Percentiles rank a stretch among this genome's conserved stretches.
Conservation (phyloP, 331 rosid genomes). For the Rhamnella rubrinervis region DNA sequence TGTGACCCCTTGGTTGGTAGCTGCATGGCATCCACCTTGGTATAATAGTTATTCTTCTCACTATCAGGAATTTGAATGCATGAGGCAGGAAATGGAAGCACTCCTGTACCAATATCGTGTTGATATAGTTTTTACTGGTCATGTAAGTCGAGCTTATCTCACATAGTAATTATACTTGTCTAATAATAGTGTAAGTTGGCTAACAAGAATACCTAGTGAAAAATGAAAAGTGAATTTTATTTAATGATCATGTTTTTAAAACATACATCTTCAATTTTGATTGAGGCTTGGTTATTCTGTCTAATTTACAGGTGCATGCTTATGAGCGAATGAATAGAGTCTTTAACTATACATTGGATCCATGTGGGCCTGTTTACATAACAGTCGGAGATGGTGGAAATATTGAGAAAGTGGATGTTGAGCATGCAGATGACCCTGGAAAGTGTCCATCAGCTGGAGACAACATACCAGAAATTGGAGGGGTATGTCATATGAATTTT, state of each 20-base stretch:
- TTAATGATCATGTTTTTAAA: no score
- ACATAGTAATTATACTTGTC: neutral
- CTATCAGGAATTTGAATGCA: slow-evolving; percentile 92
- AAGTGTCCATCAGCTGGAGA: slow-evolving; percentile 80
- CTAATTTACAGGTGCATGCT: slow-evolving; percentile 74
- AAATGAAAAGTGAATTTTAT: no score
- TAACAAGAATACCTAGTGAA: no score
- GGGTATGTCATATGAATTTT: slow-evolving; percentile 72
- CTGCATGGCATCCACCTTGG: slow-evolving; percentile 96
- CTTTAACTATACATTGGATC: slow-evolving; percentile 73
- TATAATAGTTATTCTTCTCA: slow-evolving; percentile 90
- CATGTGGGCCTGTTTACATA: slow-evolving; percentile 80
- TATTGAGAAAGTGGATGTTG: slow-evolving; percentile 84
- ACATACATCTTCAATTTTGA: no score
- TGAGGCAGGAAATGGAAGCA: slow-evolving; percentile 88
- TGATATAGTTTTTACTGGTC: slow-evolving; percentile 76
- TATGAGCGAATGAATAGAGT: slow-evolving; percentile 90
- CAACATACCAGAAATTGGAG: slow-evolving; percentile 82
- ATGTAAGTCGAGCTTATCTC: slow-evolving; percentile 48
- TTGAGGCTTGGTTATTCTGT: neutral
- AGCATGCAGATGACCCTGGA: slow-evolving; percentile 82
- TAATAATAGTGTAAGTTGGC: no score
- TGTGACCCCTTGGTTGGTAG: slow-evolving; percentile 86
- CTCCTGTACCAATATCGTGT: slow-evolving; percentile 58
- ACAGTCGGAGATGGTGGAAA: slow-evolving; percentile 96